Evolutionary conservation across 2,329 filamentous ascomycete genomes (phyloP), one percentile per base, ranked within the genome.

Genomic region (Fusarium chaquense): DNA sequence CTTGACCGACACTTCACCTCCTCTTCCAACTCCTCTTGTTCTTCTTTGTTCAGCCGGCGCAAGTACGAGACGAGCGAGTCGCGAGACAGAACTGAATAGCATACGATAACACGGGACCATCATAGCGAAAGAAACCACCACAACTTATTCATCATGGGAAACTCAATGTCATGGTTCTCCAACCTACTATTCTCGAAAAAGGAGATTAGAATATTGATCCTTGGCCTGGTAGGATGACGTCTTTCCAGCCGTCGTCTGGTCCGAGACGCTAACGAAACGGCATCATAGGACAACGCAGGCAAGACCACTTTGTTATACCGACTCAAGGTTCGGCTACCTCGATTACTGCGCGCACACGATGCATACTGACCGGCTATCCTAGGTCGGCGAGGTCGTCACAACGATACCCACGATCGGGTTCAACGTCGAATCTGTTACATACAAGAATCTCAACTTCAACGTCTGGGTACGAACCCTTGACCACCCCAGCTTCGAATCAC

Each of bases 321-420:
- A 82, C 85, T 99, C 74, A 98, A 98, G 91, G 93, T 97, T 63
- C 68, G 77, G 45, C 4, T 22, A 28, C 36, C 35, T 43, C 26
- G 38, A 24, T 49, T 22, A 18, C 20, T 33, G 33, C 32, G 16
- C 20, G 13, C 24, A 43, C 35, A 16, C 11, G 45, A 64, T 46
- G 24, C 36, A 28, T 53, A 50, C 71, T 75, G 55, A 67, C 63
- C n/a, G n/a, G 12, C 35, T 26, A 30, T 8, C 40, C 79, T 33
- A 98, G 93, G 97, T 99, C 78, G 96, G 96, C 78, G 96, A 99
- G 81, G 96, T 99, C 45, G 96, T 99, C 73, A 98, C 96, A 67
- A 99, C 96, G 76, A 98, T 98, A 86, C 96, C 96, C 22, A 99
- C 96, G 57, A 98, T 99, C 80, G 96, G 96, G 66, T 99, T 99